phyloP scores from a whole-genome alignment of 2,329 filamentous ascomycete genomes.

The Alternaria sp. region DNA sequence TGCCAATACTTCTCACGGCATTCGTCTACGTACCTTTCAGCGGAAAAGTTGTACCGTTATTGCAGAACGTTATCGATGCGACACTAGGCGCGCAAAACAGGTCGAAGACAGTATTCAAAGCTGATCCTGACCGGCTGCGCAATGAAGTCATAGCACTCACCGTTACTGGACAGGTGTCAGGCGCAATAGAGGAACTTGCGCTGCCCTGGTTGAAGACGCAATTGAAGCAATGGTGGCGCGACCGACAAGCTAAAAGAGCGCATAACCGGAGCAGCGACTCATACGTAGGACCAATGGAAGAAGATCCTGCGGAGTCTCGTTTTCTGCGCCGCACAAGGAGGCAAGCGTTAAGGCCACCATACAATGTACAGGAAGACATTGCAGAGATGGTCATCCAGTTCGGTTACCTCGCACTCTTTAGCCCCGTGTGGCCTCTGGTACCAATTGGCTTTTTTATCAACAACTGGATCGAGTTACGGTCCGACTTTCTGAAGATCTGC shows the following conservation, averaged over 20 bases:
- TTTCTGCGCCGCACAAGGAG: constrained; percentile 42
- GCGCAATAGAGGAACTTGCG: constrained; percentile 41
- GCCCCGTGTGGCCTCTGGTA: constrained; percentile 47
- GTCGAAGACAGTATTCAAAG: constrained; percentile 29
- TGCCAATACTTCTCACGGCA: constrained; percentile 47
- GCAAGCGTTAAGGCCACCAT: constrained; percentile 39
- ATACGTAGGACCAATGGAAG: constrained; percentile 13
- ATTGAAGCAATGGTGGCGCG: constrained; percentile 41
- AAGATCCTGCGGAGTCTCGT: constrained; percentile 41
- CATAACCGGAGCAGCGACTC: neutral
- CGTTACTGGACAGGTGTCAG: constrained; percentile 45
- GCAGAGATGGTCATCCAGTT: constrained; percentile 50
- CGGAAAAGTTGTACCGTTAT: constrained; percentile 31
- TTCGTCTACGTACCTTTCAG: constrained; percentile 47
- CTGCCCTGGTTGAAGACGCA: constrained; percentile 43
- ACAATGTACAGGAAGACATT: constrained; percentile 49
- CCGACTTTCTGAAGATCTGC: constrained; percentile 47
- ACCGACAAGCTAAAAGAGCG: constrained; percentile 28
- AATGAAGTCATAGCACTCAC: constrained; percentile 48
- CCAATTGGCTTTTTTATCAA: constrained; percentile 49
- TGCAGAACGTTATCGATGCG: constrained; percentile 33
- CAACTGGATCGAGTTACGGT: constrained; percentile 49
- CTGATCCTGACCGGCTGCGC: constrained; percentile 40
- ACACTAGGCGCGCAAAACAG: constrained; percentile 20
- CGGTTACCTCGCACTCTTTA: constrained; percentile 47